A percentile compares a stretch with the other conserved stretches of the same genome.
These are phyloP conservation scores for Apium graveolens DNA, from an alignment of 129 eudicot species.

Conservation along the genomic window DNA sequence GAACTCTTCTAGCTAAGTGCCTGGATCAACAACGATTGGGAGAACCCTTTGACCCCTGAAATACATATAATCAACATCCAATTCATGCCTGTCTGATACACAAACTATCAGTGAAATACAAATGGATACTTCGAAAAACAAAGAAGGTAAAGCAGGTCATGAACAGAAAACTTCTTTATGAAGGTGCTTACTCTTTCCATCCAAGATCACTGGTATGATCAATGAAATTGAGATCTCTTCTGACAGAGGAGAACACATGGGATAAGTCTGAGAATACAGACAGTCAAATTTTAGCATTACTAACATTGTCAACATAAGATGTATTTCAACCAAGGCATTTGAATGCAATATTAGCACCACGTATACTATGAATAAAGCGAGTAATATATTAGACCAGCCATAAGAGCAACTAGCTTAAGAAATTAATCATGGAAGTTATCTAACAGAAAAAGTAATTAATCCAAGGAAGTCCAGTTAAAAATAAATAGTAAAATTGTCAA, in stretches of 20 bases:
- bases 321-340: not conserved
- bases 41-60: constrained; percentile 62
- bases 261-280: constrained; percentile 60
- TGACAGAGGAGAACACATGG: constrained; percentile 74
- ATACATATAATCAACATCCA: constrained; percentile 7
- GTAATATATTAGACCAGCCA: too few species aligned
- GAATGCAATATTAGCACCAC: too few species aligned
- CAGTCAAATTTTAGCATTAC: not conserved
- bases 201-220: constrained; percentile 75
- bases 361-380: too few species aligned
- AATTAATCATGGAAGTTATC: too few species aligned
- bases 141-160: not conserved
- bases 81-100: not conserved
- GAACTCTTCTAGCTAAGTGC: constrained; percentile 76
- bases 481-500: too few species aligned
- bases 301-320: not conserved
- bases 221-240: constrained; percentile 80
- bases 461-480: too few species aligned
- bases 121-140: constrained; percentile 1
- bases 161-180: not conserved
- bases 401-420: too few species aligned
- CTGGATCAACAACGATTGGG: constrained; percentile 98
- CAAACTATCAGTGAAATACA: not conserved
- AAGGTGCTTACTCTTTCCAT: constrained; percentile 48
- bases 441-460: too few species aligned